These are phyloP conservation scores for Teunomyces pallodes DNA, from an alignment of 805 yeast genomes.

Conservation along the genomic window DNA sequence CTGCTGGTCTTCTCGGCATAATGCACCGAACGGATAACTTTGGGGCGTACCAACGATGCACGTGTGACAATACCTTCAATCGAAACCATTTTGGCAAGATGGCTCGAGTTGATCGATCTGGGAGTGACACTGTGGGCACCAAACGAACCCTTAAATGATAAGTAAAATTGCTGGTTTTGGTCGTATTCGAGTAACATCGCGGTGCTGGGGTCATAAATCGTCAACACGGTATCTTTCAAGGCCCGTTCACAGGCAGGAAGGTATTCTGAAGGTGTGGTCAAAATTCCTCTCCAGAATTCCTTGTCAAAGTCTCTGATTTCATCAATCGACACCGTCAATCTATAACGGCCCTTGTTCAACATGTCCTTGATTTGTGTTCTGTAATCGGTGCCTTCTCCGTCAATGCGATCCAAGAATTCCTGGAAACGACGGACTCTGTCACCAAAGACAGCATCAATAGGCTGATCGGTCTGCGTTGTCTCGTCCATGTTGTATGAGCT, in stretches of 20 bases:
- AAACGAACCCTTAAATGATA: conserved; percentile 87
- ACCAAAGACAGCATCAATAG: conserved; percentile 53
- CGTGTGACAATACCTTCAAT: conserved; percentile 95
- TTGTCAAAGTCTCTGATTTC: conserved; percentile 83
- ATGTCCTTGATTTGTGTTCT: conserved; percentile 68
- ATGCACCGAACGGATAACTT: conserved; percentile 86
- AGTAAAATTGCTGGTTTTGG: conserved; percentile 62
- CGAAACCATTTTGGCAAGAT: conserved; percentile 77
- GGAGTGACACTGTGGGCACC: conserved; percentile 88
- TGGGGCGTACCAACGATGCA: conserved; percentile 91
- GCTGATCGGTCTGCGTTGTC: conserved; percentile 24
- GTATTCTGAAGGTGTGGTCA: conserved; percentile 76
- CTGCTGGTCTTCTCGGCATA: conserved; percentile 81
- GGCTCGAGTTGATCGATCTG: conserved; percentile 74
- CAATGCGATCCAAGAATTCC: conserved; percentile 68
- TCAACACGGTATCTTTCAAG: conserved; percentile 70
- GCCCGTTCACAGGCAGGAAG: conserved; percentile 90
- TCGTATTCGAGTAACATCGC: conserved; percentile 49
- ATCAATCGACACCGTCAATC: conserved; percentile 77
- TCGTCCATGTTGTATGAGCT: conserved; percentile 18
- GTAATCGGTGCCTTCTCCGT: conserved; percentile 57
- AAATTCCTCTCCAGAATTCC: conserved; percentile 71
- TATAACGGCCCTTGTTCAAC: conserved; percentile 61
- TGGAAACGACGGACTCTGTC: conserved; percentile 88
- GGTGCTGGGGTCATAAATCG: conserved; percentile 64